Evolutionary conservation across 225 moss, liverwort and hornwort species (phyloP).

Genomic region (Neckera pumila): DNA sequence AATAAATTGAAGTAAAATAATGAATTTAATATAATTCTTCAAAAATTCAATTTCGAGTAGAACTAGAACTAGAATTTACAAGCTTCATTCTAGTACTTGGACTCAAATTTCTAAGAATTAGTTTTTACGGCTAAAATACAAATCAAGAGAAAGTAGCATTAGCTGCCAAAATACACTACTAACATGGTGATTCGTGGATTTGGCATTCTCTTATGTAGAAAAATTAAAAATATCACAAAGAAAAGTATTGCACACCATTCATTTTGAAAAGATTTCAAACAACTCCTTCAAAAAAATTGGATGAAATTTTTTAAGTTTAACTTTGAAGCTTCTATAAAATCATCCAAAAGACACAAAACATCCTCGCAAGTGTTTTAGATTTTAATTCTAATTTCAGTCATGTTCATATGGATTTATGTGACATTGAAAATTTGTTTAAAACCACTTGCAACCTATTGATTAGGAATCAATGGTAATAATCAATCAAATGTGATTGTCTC

Average conservation of each 20-base stretch:
- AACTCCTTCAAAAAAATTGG: background rate
- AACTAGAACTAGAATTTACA: too few relatives aligned
- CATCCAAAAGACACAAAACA: background rate
- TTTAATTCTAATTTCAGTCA: background rate
- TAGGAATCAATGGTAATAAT: background rate
- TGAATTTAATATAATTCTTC: too few relatives aligned
- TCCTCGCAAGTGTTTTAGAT: rapidly evolving
- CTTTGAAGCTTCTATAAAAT: background rate
- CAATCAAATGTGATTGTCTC: background rate
- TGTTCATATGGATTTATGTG: background rate
- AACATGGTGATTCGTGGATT: rapidly evolving
- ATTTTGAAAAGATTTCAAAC: background rate
- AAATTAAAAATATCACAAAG: background rate
- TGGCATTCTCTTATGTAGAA: background rate
- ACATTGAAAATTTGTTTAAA: background rate
- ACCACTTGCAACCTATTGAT: background rate
- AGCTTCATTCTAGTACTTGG: too few relatives aligned
- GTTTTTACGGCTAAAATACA: too few relatives aligned
- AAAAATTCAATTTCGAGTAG: too few relatives aligned
- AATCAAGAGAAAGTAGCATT: too few relatives aligned
- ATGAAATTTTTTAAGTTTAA: background rate
- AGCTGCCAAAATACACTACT: too few relatives aligned
- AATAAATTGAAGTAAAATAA: too few relatives aligned
- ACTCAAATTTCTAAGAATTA: too few relatives aligned
- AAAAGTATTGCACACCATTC: background rate